A percentile compares a stretch with the other conserved stretches of the same genome.
Conservation (phyloP, 2,329 filamentous ascomycete species). For the Pseudogymnoascus sp. region DNA sequence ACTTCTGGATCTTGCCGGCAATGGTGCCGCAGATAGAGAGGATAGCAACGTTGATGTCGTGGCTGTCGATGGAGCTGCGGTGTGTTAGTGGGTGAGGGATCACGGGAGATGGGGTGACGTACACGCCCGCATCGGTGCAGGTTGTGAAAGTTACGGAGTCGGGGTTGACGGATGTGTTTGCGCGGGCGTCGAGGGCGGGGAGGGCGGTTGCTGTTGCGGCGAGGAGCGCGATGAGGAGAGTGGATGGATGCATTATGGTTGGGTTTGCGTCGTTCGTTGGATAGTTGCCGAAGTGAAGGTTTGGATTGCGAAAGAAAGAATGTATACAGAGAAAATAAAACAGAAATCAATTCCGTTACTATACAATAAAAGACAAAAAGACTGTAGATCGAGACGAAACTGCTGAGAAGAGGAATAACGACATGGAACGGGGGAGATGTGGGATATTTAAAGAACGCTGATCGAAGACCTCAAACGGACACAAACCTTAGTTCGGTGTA, state of each 20-base stretch:
- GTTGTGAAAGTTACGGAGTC: constrained; percentile 28
- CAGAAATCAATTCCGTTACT: constrained; percentile 2
- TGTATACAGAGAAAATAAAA: constrained; percentile 5
- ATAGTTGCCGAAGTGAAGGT: neutral
- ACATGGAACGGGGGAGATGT: neutral
- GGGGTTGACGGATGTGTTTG: constrained; percentile 23
- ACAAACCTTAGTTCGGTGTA: neutral
- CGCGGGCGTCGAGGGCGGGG: constrained; percentile 13
- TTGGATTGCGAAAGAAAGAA: neutral
- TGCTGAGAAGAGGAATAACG: neutral
- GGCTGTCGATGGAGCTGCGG: constrained; percentile 21
- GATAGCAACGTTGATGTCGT: constrained; percentile 43
- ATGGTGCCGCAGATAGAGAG: constrained; percentile 44
- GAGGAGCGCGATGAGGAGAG: constrained; percentile 15
- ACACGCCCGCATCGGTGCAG: constrained; percentile 28
- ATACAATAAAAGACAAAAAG: neutral
- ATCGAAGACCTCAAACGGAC: neutral
- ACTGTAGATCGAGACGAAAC: neutral
- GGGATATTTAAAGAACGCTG: neutral
- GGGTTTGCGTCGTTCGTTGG: constrained; percentile 26
- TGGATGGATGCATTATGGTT: constrained; percentile 17
- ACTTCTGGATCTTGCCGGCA: constrained; percentile 38
- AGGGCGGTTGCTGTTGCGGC: constrained; percentile 11
- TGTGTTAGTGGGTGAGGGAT: neutral
- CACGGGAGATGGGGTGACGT: constrained; percentile 10